Evolutionary conservation across 2,329 filamentous ascomycete species (phyloP).

Genomic region (Fusarium sp.): DNA sequence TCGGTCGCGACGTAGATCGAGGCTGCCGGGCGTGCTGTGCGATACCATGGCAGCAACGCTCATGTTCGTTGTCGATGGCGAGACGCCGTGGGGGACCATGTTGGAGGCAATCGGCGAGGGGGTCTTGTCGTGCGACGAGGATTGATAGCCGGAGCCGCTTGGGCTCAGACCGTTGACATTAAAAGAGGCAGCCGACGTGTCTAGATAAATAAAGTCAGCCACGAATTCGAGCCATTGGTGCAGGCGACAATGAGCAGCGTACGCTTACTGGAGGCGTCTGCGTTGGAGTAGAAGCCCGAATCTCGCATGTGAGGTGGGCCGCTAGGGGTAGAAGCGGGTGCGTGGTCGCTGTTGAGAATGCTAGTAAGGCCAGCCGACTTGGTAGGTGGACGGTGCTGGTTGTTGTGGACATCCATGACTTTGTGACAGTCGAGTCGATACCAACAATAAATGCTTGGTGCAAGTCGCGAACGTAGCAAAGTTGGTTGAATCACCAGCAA

Average conservation of each 20-base stretch:
- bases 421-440: constrained; percentile 21
- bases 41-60: constrained; percentile 73
- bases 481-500: constrained; percentile 14
- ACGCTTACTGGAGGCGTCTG: constrained; percentile 56
- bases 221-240: constrained; percentile 18
- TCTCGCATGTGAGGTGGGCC: constrained; percentile 51
- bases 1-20: constrained; percentile 55
- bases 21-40: constrained; percentile 60
- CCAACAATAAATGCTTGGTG: constrained; percentile 2
- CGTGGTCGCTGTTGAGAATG: constrained; percentile 52
- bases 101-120: constrained; percentile 66
- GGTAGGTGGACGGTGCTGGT: constrained; percentile 42
- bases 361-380: constrained; percentile 52
- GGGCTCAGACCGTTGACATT: constrained; percentile 52
- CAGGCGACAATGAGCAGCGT: constrained; percentile 37
- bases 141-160: constrained; percentile 59
- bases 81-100: constrained; percentile 61
- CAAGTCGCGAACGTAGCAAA: constrained; percentile 17
- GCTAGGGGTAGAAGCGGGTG: constrained; percentile 39
- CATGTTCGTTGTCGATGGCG: constrained; percentile 67
- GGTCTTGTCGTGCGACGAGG: constrained; percentile 66
- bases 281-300: constrained; percentile 56
- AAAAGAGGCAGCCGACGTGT: constrained; percentile 54
- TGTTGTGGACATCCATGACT: constrained; percentile 44
- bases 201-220: constrained; percentile 41